A percentile compares a stretch with the other conserved stretches of the same genome.
Conservation (phyloP, 345 rosid genomes). For the Rhodamnia rubescens region DNA sequence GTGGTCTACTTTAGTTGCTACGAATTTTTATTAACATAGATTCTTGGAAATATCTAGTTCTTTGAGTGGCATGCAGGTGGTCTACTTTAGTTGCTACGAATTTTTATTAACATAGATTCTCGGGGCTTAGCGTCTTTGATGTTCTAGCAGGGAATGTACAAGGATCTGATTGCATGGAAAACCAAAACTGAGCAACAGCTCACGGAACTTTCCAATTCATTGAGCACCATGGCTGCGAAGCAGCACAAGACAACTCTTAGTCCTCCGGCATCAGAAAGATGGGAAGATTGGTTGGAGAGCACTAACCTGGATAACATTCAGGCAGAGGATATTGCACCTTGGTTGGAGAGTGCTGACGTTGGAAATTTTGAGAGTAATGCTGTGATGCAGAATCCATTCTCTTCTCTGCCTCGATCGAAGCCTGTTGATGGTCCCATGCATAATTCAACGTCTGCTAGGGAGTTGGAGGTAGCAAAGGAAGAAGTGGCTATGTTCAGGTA, state of each 20-base stretch:
- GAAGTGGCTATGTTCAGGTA: constrained; percentile 33
- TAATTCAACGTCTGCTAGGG: constrained; percentile 27
- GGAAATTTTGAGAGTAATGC: constrained; percentile 25
- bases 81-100: neutral
- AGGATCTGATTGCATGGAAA: constrained; percentile 55
- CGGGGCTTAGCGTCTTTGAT: neutral
- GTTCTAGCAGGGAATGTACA: constrained; percentile 38
- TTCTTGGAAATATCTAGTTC: constrained; percentile 61
- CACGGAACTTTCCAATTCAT: constrained; percentile 49
- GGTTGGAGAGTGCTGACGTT: constrained; percentile 38
- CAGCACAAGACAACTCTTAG: constrained; percentile 30
- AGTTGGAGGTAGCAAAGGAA: constrained; percentile 36
- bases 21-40: neutral
- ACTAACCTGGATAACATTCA: constrained; percentile 49
- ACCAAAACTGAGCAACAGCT: constrained; percentile 59
- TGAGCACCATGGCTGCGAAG: constrained; percentile 50
- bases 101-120: neutral
- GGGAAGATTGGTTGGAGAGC: constrained; percentile 77
- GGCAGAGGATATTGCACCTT: constrained; percentile 45
- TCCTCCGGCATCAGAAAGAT: constrained; percentile 47
- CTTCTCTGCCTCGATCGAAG: constrained; percentile 18
- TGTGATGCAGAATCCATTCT: constrained; percentile 22
- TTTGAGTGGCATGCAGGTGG: constrained; percentile 64
- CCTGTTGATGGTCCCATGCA: constrained; percentile 29
- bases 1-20: constrained; percentile 14